Evolutionary conservation across 805 yeast genomes (phyloP).

Genomic region (Sugiyamaella lignohabitans): DNA sequence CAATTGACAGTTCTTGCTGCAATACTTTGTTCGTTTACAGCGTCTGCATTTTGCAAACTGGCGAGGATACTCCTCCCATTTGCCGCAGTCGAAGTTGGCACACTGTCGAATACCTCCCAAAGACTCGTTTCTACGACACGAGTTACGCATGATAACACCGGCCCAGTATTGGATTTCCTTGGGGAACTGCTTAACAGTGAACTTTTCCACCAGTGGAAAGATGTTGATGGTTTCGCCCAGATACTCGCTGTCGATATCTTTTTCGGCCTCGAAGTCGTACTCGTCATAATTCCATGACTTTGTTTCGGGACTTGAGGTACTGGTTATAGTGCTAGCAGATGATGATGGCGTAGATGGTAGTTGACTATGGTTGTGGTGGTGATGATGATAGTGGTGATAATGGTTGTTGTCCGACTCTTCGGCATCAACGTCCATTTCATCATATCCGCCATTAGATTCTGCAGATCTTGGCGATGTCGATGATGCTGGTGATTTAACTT

Average conservation of each 20-base stretch:
- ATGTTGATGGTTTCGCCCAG: slow-evolving; percentile 47
- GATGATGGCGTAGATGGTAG: not conserved
- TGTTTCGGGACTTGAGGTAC: not conserved
- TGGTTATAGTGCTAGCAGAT: too few species aligned
- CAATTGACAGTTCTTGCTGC: slow-evolving; percentile 87
- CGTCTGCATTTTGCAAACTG: slow-evolving; percentile 93
- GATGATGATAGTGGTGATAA: too few species aligned
- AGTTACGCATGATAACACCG: slow-evolving; percentile 94
- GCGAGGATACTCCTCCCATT: slow-evolving; percentile 85
- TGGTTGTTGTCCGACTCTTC: not conserved
- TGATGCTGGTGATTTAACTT: slow-evolving; percentile 10
- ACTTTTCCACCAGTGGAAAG: slow-evolving; percentile 88
- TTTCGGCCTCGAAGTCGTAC: slow-evolving; percentile 30
- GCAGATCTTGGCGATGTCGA: slow-evolving; percentile 2
- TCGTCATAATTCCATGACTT: slow-evolving; percentile 22
- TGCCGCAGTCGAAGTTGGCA: slow-evolving; percentile 87
- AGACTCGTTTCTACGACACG: slow-evolving; percentile 83
- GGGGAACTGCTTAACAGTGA: slow-evolving; percentile 63
- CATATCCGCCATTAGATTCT: slow-evolving; percentile 5
- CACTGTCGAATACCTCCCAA: slow-evolving; percentile 91
- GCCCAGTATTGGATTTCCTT: slow-evolving; percentile 93
- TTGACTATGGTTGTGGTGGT: not conserved
- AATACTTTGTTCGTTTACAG: slow-evolving; percentile 91
- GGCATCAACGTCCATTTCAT: slow-evolving; percentile 17
- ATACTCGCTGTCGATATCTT: slow-evolving; percentile 41